Evolutionary conservation across 2,329 filamentous ascomycete species (phyloP).

Genomic region (Alternaria ethzedia): DNA sequence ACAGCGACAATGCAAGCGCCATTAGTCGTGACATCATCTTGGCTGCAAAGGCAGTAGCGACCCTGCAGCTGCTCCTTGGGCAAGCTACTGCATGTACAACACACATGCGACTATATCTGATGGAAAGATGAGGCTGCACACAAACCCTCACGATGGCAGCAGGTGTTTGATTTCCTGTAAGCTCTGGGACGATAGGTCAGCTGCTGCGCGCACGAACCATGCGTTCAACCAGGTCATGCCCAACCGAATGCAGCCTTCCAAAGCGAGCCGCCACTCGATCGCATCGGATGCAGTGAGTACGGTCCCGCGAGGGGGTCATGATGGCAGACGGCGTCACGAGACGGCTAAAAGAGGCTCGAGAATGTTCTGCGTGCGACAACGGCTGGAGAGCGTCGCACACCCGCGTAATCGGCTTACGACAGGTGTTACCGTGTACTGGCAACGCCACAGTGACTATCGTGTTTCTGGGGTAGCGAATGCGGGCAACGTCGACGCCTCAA

Average conservation of each 20-base stretch:
- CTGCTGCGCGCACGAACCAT: slow-evolving; percentile 9
- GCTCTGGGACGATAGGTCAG: background rate
- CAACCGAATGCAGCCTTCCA: background rate
- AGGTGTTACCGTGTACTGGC: background rate
- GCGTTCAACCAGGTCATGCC: slow-evolving; percentile 1
- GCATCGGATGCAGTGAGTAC: background rate
- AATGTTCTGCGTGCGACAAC: background rate
- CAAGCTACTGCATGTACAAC: background rate
- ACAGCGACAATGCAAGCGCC: background rate
- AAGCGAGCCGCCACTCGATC: background rate
- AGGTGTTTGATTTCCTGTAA: background rate
- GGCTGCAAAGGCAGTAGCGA: slow-evolving; percentile 9
- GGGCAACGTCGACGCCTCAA: background rate
- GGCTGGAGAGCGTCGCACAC: background rate
- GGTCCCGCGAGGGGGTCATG: too few relatives aligned
- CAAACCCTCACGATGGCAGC: background rate
- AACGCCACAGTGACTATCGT: slow-evolving; percentile 1
- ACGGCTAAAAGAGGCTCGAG: background rate
- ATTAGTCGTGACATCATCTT: slow-evolving; percentile 41
- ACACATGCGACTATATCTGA: background rate
- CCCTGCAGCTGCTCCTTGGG: slow-evolving; percentile 1
- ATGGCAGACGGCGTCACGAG: background rate
- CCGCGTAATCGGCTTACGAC: slow-evolving; percentile 1
- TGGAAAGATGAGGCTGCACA: background rate
- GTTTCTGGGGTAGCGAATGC: slow-evolving; percentile 1